Evolutionary conservation across 2,329 filamentous ascomycete genomes (phyloP).

Genomic region (Neopestalotiopsis rosae): DNA sequence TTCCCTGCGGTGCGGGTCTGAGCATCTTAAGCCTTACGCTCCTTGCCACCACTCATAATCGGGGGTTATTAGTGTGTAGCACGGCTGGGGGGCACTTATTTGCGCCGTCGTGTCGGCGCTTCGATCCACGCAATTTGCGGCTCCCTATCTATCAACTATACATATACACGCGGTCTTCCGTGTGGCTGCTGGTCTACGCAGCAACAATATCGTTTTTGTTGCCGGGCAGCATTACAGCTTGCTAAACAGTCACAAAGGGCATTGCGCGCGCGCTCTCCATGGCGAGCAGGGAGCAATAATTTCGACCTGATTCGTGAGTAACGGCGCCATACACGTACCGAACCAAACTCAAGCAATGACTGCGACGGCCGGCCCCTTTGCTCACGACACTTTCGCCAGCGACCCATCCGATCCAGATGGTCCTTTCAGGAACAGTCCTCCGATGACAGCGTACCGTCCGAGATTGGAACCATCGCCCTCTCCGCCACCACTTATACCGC

Average conservation of each 20-base stretch:
- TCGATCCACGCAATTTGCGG: constrained; percentile 11
- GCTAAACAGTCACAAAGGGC: neutral
- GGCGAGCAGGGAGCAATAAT: constrained; percentile 20
- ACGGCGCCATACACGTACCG: constrained; percentile 32
- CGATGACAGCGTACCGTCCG: constrained; percentile 45
- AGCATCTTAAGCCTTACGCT: constrained; percentile 1
- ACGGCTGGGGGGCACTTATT: constrained; percentile 7
- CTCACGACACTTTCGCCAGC: constrained; percentile 38
- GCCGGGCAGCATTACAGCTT: neutral
- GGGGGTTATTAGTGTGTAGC: constrained; percentile 2
- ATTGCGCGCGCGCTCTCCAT: constrained; percentile 16
- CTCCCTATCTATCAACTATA: constrained; percentile 3
- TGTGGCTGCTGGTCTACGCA: neutral
- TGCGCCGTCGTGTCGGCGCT: constrained; percentile 4
- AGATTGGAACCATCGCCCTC: constrained; percentile 57
- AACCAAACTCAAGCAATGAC: constrained; percentile 35
- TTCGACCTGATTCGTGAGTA: constrained; percentile 38
- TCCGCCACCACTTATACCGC: constrained; percentile 51
- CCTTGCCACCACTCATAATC: constrained; percentile 5
- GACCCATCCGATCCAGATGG: constrained; percentile 55
- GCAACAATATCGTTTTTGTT: neutral
- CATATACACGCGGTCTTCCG: neutral
- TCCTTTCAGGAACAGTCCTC: constrained; percentile 47
- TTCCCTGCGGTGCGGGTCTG: constrained; percentile 1
- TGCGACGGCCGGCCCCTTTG: constrained; percentile 36